Evolutionary conservation across 768 basidiomycete genomes (phyloP).

Genomic region (Hericium coralloides): DNA sequence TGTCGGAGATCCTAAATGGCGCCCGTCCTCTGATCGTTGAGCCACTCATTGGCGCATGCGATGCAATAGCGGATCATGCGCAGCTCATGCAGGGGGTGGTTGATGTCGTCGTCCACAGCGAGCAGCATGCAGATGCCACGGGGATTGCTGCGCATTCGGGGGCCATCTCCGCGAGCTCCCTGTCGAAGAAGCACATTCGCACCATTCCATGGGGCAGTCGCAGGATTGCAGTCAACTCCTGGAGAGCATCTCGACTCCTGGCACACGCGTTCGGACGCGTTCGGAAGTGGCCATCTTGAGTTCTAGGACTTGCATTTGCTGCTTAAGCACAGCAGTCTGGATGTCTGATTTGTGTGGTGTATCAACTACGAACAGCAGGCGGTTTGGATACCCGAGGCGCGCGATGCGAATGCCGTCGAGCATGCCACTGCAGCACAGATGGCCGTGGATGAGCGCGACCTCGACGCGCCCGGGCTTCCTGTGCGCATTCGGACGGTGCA

Average conservation of each 20-base stretch:
- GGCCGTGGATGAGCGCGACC: too few relatives aligned
- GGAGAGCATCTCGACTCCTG: constrained; percentile 52
- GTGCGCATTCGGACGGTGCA: too few relatives aligned
- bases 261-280: constrained; percentile 52
- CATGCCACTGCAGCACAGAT: too few relatives aligned
- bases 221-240: constrained; percentile 60
- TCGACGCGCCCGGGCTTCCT: too few relatives aligned
- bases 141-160: constrained; percentile 68
- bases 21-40: constrained; percentile 32
- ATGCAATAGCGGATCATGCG: constrained; percentile 70
- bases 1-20: constrained; percentile 47
- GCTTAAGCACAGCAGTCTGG: constrained; percentile 41
- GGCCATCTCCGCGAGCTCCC: constrained; percentile 59
- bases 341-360: constrained; percentile 35
- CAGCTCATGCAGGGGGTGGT: constrained; percentile 64
- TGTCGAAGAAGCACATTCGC: constrained; percentile 75
- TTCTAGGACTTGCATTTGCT: constrained; percentile 61
- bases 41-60: constrained; percentile 77
- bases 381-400: too few relatives aligned
- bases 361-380: too few relatives aligned
- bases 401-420: too few relatives aligned
- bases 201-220: constrained; percentile 49
- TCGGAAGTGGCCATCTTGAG: constrained; percentile 62
- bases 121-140: constrained; percentile 67
- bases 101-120: constrained; percentile 84